Percentiles rank a stretch among this genome's conserved stretches.
Conservation (phyloP, 371 early-diverging fungal genomes). For the Thermomucor indicae-seudaticae region DNA sequence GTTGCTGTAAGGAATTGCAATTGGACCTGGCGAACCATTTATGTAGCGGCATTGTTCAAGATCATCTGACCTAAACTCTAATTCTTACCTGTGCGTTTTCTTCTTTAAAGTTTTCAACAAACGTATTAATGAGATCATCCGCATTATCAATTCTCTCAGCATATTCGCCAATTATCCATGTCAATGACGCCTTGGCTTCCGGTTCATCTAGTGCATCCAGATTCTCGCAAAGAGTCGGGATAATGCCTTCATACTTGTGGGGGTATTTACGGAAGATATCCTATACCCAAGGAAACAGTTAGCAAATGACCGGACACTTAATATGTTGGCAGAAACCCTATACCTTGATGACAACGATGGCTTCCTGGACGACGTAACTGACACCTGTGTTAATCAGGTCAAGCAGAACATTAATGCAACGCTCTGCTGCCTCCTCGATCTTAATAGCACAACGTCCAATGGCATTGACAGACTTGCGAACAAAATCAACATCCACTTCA, state of each 20-base stretch:
- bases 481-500: constrained; percentile 95
- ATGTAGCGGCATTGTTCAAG: neutral
- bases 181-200: constrained; percentile 92
- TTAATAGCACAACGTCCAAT: constrained; percentile 94
- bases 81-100: constrained; percentile 63
- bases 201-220: constrained; percentile 89
- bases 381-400: constrained; percentile 88
- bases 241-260: constrained; percentile 85
- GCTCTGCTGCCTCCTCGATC: constrained; percentile 76
- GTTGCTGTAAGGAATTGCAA: constrained; percentile 82
- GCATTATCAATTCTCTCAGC: constrained; percentile 91
- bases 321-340: too few species aligned
- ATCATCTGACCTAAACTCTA: constrained; percentile 18
- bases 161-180: constrained; percentile 98
- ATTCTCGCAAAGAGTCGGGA: constrained; percentile 85
- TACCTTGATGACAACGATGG: constrained; percentile 81
- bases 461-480: constrained; percentile 86
- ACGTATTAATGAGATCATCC: constrained; percentile 77
- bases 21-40: constrained; percentile 58
- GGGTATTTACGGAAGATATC: constrained; percentile 97
- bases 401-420: constrained; percentile 81
- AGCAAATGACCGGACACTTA: too few species aligned
- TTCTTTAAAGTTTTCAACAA: constrained; percentile 69
- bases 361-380: constrained; percentile 93
- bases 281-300: constrained; percentile 29